Conservation (phyloP, 306 rosid genomes). For the Sechiopsis laciniata region DNA sequence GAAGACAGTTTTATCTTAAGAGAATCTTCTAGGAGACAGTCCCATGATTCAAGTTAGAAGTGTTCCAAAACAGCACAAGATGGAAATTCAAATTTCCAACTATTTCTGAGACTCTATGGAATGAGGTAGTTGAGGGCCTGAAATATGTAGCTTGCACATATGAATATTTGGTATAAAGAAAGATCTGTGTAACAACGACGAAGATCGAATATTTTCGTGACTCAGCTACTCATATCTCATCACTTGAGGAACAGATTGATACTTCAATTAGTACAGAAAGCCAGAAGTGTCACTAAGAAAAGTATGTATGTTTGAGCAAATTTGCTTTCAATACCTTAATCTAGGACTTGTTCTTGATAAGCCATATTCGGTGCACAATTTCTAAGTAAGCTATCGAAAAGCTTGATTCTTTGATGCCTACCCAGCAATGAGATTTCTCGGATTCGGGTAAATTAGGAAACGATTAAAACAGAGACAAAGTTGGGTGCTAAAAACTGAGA, state of each 20-base stretch:
- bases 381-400: neutral
- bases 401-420: neutral
- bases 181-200: too few relatives aligned
- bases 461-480: neutral
- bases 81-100: neutral
- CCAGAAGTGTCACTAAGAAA: neutral
- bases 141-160: neutral
- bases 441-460: neutral
- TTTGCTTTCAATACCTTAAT: neutral
- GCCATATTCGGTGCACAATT: neutral
- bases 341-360: neutral
- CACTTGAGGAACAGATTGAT: slow-evolving; percentile 6
- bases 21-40: neutral
- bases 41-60: neutral
- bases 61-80: neutral
- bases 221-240: neutral
- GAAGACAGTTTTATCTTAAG: neutral
- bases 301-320: neutral
- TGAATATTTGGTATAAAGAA: slow-evolving; percentile 1
- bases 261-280: neutral
- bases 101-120: neutral
- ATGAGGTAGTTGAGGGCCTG: neutral
- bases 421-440: neutral
- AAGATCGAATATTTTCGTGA: neutral
- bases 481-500: neutral